Evolutionary conservation across 2,329 filamentous ascomycete genomes (phyloP).

Genomic region (Albophoma yamanashiensis): DNA sequence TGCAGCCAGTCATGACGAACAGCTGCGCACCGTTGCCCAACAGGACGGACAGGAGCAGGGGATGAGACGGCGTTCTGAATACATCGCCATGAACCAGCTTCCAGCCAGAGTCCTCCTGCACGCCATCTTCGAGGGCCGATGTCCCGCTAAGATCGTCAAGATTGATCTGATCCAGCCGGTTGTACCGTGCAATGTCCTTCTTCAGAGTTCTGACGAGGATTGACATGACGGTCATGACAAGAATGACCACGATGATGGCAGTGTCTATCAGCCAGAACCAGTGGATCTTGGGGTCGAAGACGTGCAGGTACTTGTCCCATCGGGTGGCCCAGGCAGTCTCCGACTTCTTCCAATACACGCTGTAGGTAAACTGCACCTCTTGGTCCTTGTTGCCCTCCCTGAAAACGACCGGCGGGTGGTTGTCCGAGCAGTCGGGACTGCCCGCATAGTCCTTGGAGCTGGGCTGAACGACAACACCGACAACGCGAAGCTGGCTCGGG

Average conservation of each 20-base stretch:
- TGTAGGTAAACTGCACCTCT: slow-evolving; percentile 78
- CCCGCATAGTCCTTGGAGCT: slow-evolving; percentile 53
- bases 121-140: slow-evolving; percentile 73
- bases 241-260: slow-evolving; percentile 84
- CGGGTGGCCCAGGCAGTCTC: slow-evolving; percentile 86
- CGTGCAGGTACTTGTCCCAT: slow-evolving; percentile 98
- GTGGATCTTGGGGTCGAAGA: slow-evolving; percentile 95
- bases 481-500: slow-evolving; percentile 67
- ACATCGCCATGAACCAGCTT: slow-evolving; percentile 97
- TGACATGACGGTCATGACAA: slow-evolving; percentile 86
- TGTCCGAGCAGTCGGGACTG: slow-evolving; percentile 52
- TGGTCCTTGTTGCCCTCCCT: slow-evolving; percentile 42
- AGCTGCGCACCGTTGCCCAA: slow-evolving; percentile 91
- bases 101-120: slow-evolving; percentile 97
- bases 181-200: slow-evolving; percentile 96
- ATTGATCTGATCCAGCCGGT: slow-evolving; percentile 82
- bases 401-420: slow-evolving; percentile 50
- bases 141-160: slow-evolving; percentile 81
- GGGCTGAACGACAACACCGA: slow-evolving; percentile 83
- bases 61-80: slow-evolving; percentile 77
- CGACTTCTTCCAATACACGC: slow-evolving; percentile 79
- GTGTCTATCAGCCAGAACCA: slow-evolving; percentile 99
- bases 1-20: slow-evolving; percentile 94
- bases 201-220: slow-evolving; percentile 78
- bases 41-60: slow-evolving; percentile 75